Percentiles rank a stretch among this genome's conserved stretches.
Evolutionary conservation across 495 filamentous ascomycete genomes (phyloP).

Genomic region (Massariosphaeria phaeospora): DNA sequence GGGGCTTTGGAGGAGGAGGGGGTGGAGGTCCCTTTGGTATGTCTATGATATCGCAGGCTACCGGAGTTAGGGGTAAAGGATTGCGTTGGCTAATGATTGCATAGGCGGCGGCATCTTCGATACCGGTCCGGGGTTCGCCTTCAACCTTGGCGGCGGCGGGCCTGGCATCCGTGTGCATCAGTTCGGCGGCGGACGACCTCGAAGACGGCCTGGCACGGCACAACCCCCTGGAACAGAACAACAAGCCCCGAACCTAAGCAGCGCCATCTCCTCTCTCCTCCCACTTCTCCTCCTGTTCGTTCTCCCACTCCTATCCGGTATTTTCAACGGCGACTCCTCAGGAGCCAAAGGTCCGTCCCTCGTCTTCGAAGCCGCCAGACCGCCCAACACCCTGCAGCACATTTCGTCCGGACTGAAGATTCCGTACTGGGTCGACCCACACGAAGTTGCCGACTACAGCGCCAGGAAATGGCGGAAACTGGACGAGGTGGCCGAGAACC

Average conservation of each 20-base stretch:
- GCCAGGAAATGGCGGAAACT: slow-evolving; percentile 62
- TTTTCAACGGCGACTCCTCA: slow-evolving; percentile 59
- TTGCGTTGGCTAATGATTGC: slow-evolving; percentile 20
- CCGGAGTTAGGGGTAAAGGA: background rate
- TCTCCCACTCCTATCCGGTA: slow-evolving; percentile 74
- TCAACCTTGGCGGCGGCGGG: slow-evolving; percentile 64
- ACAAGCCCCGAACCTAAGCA: slow-evolving; percentile 11
- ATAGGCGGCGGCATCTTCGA: slow-evolving; percentile 54
- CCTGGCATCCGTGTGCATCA: slow-evolving; percentile 54
- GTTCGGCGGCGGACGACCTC: slow-evolving; percentile 43
- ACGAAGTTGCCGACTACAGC: slow-evolving; percentile 65
- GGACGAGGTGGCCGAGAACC: slow-evolving; percentile 69
- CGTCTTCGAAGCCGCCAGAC: slow-evolving; percentile 60
- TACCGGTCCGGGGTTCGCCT: slow-evolving; percentile 79
- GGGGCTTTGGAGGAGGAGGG: slow-evolving; percentile 52
- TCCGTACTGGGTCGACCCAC: slow-evolving; percentile 79
- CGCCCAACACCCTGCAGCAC: slow-evolving; percentile 67
- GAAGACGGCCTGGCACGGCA: slow-evolving; percentile 36
- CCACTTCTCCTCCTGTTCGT: slow-evolving; percentile 74
- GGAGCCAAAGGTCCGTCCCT: slow-evolving; percentile 63
- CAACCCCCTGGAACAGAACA: slow-evolving; percentile 22
- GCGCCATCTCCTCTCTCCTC: slow-evolving; percentile 56
- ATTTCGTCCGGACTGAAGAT: slow-evolving; percentile 65
- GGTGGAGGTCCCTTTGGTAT: slow-evolving; percentile 57
- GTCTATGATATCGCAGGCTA: slow-evolving; percentile 9